Percentiles rank a stretch among this genome's conserved stretches.
phyloP scores from a whole-genome alignment of 148 eudicot species.

The Fagopyrum esculentum region DNA sequence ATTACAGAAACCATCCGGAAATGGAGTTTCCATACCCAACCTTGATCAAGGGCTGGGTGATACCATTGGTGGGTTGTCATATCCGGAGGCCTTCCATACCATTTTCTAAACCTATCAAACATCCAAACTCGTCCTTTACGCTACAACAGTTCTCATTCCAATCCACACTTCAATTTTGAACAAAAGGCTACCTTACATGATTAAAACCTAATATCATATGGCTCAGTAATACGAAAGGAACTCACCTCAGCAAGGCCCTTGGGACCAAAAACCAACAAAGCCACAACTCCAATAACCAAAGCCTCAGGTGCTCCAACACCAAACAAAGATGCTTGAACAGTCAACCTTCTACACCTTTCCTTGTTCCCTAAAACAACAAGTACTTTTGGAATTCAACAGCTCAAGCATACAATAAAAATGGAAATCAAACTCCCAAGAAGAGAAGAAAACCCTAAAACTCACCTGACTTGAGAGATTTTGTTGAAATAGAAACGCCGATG shows the following conservation, averaged over 20 bases:
- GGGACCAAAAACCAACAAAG: conserved; percentile 93
- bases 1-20: background rate
- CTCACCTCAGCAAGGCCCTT: conserved; percentile 97
- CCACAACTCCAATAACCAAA: conserved; percentile 92
- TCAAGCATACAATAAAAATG: background rate
- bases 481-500: conserved; percentile 35
- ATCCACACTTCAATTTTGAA: background rate
- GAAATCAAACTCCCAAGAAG: background rate
- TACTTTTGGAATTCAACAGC: conserved; percentile 13
- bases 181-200: background rate
- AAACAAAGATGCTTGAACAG: conserved; percentile 78
- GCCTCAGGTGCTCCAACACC: conserved; percentile 99
- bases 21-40: background rate
- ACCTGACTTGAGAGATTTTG: conserved; percentile 30
- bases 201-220: background rate
- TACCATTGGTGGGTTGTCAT: background rate
- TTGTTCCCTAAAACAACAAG: conserved; percentile 42
- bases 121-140: background rate
- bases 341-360: conserved; percentile 47
- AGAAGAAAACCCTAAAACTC: conserved; percentile 9
- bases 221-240: conserved; percentile 4
- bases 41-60: background rate
- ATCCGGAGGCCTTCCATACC: background rate
- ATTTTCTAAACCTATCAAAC: background rate
- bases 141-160: background rate